These are phyloP conservation scores for Allium sativum DNA, from an alignment of 106 monocot genomes.

Conservation along the genomic window DNA sequence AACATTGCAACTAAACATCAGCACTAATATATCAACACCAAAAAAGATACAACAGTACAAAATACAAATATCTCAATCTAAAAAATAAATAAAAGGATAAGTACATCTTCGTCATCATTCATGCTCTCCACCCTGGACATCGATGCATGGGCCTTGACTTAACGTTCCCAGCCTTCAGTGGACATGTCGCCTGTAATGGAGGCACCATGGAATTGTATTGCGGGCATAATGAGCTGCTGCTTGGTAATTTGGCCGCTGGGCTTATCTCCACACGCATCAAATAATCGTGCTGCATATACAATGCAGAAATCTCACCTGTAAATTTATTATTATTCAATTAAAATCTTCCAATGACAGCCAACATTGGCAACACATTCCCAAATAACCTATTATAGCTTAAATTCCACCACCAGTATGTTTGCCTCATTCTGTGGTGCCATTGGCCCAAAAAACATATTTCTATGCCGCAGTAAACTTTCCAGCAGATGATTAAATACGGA, in stretches of 20 bases:
- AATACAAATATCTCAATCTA: too few species aligned
- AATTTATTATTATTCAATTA: conserved; percentile 71
- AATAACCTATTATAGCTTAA: conserved; percentile 60
- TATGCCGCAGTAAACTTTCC: conserved; percentile 34
- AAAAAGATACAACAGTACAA: background rate
- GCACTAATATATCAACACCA: background rate
- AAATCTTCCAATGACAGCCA: conserved; percentile 42
- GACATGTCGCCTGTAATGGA: conserved; percentile 52
- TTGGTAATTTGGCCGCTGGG: conserved; percentile 47
- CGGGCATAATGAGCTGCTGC: conserved; percentile 41
- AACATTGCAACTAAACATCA: background rate
- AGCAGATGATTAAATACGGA: conserved; percentile 32
- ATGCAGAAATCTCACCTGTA: conserved; percentile 46
- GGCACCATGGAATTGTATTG: conserved; percentile 80
- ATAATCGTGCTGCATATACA: conserved; percentile 72
- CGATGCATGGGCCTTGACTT: conserved; percentile 43
- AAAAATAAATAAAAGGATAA: conserved; percentile 5
- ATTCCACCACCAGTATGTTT: conserved; percentile 41
- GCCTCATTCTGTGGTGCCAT: conserved; percentile 25
- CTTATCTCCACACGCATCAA: conserved; percentile 52
- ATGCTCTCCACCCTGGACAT: conserved; percentile 64
- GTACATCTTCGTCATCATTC: background rate
- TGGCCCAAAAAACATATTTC: conserved; percentile 39
- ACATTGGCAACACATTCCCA: conserved; percentile 34
- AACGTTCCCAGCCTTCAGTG: conserved; percentile 48